Evolutionary conservation across 2,329 filamentous ascomycete genomes (phyloP), one percentile per base, ranked within the genome.

Genomic region (Penicillium sp.): DNA sequence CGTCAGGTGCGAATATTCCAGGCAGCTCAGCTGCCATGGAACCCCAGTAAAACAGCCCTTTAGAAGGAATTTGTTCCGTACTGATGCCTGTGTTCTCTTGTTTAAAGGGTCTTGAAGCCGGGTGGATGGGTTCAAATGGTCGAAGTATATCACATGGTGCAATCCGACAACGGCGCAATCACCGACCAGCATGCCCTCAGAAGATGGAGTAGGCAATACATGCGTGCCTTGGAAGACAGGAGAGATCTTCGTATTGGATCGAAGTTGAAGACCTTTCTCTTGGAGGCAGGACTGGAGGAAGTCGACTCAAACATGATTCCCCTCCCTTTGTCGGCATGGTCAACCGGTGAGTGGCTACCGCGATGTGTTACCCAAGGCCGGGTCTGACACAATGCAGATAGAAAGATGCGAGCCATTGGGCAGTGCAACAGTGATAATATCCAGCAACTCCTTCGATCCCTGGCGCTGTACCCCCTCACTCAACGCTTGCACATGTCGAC

Each of bases 101-200:
- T 53, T 44, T 39, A 29, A 65, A 75, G 72, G 61, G 71, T 73
- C 2, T 77, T 93, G 60, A 88, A 85, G 50, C 88, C 86, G 6
- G 89, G 87, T 2, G 92, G 93, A 1, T 96, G 91, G 91, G 83
- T 90, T 57, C 91, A 96, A 69, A 87, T 96, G 82, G 84, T 90
- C n/a, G 93, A 96, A 70, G 84, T 93, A 66, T 91, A 96, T 68
- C 88, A 88, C 72, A 91, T 91, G 62, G 86, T 90, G 26, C 93
- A 96, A 72, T 96, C 91, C 0, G 86, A 93, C 64, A 96, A 90
- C 66, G 91, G 91, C 5, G 86, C 85, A n/a, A 77, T 95, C 65
- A 87, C 85, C 11, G 82, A 87, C 50, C 82, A 82, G 52, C 84
- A 90, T 70, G 88, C 86, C 2, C 78, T 92, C 51, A 72, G 78